phyloP scores from a whole-genome alignment of 2,329 filamentous ascomycete genomes.

The Cryoendolithus antarcticus region DNA sequence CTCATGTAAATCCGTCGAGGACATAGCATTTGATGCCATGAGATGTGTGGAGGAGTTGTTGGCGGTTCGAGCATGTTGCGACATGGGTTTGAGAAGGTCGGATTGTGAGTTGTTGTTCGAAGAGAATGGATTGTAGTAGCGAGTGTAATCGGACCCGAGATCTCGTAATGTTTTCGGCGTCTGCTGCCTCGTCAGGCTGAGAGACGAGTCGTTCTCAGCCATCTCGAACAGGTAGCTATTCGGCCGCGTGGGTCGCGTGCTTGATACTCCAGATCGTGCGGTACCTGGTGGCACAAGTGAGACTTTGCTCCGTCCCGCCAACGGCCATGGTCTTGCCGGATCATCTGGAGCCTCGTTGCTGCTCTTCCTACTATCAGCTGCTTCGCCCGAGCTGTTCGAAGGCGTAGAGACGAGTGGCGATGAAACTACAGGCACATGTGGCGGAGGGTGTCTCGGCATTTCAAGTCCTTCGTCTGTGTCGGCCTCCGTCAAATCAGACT shows the following conservation, averaged over 20 bases:
- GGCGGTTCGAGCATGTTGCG: slow-evolving; percentile 8
- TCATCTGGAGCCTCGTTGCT: slow-evolving; percentile 1
- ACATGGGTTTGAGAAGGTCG: slow-evolving; percentile 15
- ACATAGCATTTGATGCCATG: slow-evolving; percentile 5
- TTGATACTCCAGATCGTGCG: slow-evolving; percentile 3
- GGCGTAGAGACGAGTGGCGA: slow-evolving; percentile 4
- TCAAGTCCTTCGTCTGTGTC: slow-evolving; percentile 1
- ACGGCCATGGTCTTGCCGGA: no score
- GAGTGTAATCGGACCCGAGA: slow-evolving; percentile 25
- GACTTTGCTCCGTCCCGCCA: no score
- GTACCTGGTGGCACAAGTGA: slow-evolving; percentile 1
- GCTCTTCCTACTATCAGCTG: slow-evolving; percentile 1
- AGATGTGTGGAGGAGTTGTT: slow-evolving; percentile 15
- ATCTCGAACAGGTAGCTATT: slow-evolving; percentile 10
- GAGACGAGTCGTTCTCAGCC: slow-evolving; percentile 14
- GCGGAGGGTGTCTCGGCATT: not conserved
- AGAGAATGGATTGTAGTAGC: slow-evolving; percentile 28
- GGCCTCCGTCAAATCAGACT: not conserved
- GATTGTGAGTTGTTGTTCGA: slow-evolving; percentile 22
- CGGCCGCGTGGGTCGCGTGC: slow-evolving; percentile 5
- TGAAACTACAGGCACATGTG: not conserved
- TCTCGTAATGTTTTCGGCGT: slow-evolving; percentile 24
- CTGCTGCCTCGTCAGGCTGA: slow-evolving; percentile 15
- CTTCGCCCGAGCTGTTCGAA: slow-evolving; percentile 6
- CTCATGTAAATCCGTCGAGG: slow-evolving; percentile 14